These are phyloP conservation scores for Pistacia integerrima DNA, from an alignment of 345 rosid genomes.

Conservation along the genomic window DNA sequence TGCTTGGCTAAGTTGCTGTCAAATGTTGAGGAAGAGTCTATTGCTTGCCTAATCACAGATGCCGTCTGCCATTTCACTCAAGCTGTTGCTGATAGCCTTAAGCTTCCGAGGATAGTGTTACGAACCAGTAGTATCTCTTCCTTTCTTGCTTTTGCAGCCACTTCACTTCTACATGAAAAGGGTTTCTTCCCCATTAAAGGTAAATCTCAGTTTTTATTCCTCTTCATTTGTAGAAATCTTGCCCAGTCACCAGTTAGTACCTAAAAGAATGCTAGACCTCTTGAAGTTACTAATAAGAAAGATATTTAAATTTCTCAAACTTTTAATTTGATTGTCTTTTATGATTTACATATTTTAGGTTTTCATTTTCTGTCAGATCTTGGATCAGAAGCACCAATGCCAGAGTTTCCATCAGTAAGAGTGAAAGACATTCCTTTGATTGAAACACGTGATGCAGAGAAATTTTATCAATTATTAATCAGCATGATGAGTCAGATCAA, in stretches of 20 bases:
- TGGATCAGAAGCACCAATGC: constrained; percentile 35
- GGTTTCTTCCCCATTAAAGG: constrained; percentile 37
- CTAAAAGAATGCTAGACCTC: neutral
- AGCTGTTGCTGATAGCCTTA: constrained; percentile 36
- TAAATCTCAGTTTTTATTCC: neutral
- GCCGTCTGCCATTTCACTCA: constrained; percentile 41
- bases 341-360: neutral
- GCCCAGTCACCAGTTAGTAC: neutral
- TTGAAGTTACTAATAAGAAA: neutral
- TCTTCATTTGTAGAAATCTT: neutral
- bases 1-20: constrained; percentile 39
- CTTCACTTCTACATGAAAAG: constrained; percentile 28
- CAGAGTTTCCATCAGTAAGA: constrained; percentile 43
- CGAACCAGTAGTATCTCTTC: constrained; percentile 39
- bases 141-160: constrained; percentile 28
- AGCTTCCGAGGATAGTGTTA: constrained; percentile 47
- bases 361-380: constrained; percentile 31
- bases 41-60: constrained; percentile 56
- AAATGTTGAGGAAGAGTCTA: constrained; percentile 23
- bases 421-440: constrained; percentile 46
- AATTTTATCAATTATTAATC: constrained; percentile 6
- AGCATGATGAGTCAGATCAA: constrained; percentile 31
- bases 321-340: neutral
- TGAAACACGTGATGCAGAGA: constrained; percentile 19
- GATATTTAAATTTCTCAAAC: neutral